Evolutionary conservation across 371 early-diverging fungal species (phyloP).

Genomic region (Syncephalastrum monosporum): DNA sequence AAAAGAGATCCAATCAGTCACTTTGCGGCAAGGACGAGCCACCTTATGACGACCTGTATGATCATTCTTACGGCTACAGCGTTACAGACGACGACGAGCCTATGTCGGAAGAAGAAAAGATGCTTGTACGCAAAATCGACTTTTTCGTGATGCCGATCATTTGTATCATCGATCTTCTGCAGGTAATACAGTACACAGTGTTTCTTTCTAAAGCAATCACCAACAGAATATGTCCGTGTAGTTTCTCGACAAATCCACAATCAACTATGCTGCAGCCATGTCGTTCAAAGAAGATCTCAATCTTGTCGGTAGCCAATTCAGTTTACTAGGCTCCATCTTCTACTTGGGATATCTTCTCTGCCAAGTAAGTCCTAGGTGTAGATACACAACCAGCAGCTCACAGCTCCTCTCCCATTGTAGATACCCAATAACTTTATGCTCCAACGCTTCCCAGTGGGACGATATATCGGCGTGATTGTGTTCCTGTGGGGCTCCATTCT

Average conservation of each 20-base stretch:
- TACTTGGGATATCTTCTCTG: slow-evolving; percentile 38
- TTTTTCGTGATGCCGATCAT: slow-evolving; percentile 31
- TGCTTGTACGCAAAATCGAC: slow-evolving; percentile 38
- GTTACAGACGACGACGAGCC: slow-evolving; percentile 12
- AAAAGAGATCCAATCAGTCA: slow-evolving; percentile 19
- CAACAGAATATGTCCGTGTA: slow-evolving; percentile 3
- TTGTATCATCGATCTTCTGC: slow-evolving; percentile 39
- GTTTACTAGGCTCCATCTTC: slow-evolving; percentile 37
- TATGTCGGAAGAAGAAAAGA: slow-evolving; percentile 34
- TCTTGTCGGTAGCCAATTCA: slow-evolving; percentile 27
- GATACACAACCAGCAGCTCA: neutral
- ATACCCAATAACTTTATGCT: slow-evolving; percentile 43
- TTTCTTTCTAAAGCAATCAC: neutral
- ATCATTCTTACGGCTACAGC: slow-evolving; percentile 6
- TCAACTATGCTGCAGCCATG: slow-evolving; percentile 35
- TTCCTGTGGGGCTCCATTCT: slow-evolving; percentile 38
- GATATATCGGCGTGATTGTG: slow-evolving; percentile 34
- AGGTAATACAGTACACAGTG: slow-evolving; percentile 17
- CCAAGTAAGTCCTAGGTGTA: slow-evolving; percentile 23
- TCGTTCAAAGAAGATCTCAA: slow-evolving; percentile 28
- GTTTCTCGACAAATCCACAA: slow-evolving; percentile 45
- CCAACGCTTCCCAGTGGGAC: slow-evolving; percentile 33
- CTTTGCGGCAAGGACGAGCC: slow-evolving; percentile 14
- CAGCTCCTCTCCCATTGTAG: slow-evolving; percentile 12
- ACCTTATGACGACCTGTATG: slow-evolving; percentile 4